Percentiles rank a stretch among this genome's conserved stretches.
Evolutionary conservation across 441 rosid species (phyloP).

Genomic region (Adansonia rubrostipa): DNA sequence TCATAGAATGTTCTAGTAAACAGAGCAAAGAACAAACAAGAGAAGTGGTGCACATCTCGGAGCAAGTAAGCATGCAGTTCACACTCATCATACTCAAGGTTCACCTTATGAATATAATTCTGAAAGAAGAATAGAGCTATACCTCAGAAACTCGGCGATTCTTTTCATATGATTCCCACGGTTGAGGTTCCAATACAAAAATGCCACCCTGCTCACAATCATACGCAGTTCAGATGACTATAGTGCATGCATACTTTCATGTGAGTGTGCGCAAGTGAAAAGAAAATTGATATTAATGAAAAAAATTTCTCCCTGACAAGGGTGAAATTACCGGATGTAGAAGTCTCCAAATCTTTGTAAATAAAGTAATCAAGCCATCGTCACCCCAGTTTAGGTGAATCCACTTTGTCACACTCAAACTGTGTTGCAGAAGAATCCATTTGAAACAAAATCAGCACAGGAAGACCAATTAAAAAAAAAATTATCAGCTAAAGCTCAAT

Average conservation of each 20-base stretch:
- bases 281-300: not conserved
- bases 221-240: slow-evolving; percentile 10
- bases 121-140: not conserved
- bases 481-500: not conserved
- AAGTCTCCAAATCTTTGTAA: slow-evolving; percentile 77
- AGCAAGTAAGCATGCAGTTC: not conserved
- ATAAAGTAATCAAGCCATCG: slow-evolving; percentile 76
- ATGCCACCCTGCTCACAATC: slow-evolving; percentile 73
- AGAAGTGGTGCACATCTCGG: not conserved
- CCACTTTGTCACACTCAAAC: slow-evolving; percentile 97
- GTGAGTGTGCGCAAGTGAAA: not conserved
- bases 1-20: not conserved
- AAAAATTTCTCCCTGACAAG: not conserved
- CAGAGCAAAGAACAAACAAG: not conserved
- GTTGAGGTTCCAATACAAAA: slow-evolving; percentile 91
- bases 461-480: not conserved
- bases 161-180: slow-evolving; percentile 90
- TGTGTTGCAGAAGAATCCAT: slow-evolving; percentile 37
- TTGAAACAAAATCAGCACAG: slow-evolving; percentile 7
- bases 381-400: slow-evolving; percentile 98
- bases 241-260: not conserved
- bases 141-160: slow-evolving; percentile 85
- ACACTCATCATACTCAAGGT: not conserved
- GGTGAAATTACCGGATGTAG: slow-evolving; percentile 63
- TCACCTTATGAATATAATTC: not conserved